Evolutionary conservation across 495 filamentous ascomycete genomes (phyloP), one percentile per base, ranked within the genome.

Genomic region (Neurospora sp.): DNA sequence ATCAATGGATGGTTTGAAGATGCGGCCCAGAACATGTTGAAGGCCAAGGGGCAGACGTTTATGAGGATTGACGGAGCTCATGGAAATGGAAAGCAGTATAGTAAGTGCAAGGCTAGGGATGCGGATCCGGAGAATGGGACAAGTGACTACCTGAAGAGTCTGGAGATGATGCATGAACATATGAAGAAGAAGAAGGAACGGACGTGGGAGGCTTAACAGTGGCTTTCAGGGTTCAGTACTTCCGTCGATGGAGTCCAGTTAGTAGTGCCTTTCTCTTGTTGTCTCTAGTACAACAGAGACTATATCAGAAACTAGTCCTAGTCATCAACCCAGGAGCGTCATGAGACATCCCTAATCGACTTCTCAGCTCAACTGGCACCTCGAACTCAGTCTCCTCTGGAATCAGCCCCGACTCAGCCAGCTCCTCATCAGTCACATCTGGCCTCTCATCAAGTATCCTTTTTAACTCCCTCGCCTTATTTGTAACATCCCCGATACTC

Each of bases 401-500:
- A 27, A 89, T 72, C 72, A 85, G 72, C 5, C 74, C 81, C 76
- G 65, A 71, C 31, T 80, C 78, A 27, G 83, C 78, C 75, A 86
- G 72, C 69, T 82, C 83, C 35, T 81, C 81, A 38, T 77, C 71
- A 38, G 39, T 72, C 38, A 82, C 77, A 2, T 77, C 71, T 20
- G 74, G 41, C 11, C 80, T 78, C 70, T 83, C 81, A 69, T 84
- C 82, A n/a, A 89, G 44, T 48, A 82, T 77, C 73, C 71, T 76
- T 74, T 83, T 84, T 70, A 88, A 74, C 73, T 80, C 75, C 70
- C 80, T 79, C 71, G 88, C 88, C 68, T 61, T 78, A 22, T 83
- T 85, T 31, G 89, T 90, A 5, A 90, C 87, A 83, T 91, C 89
- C 70, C 86, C 82, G 72, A 90, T 88, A 7, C 74, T 75, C 12